These are phyloP conservation scores for Spergularia marina DNA, from an alignment of 148 eudicot species.

Conservation along the genomic window DNA sequence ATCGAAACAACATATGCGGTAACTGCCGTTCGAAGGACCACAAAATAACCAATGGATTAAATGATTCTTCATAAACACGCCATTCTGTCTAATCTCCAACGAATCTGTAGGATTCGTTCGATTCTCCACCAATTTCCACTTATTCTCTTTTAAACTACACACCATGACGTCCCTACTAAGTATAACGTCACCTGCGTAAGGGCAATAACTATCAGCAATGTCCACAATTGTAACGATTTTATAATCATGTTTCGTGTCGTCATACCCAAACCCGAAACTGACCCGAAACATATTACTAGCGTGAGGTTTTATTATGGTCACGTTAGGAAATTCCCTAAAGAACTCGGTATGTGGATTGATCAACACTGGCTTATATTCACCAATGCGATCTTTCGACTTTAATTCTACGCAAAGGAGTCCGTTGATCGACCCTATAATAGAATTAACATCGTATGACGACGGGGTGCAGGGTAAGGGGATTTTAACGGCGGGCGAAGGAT, in stretches of 20 bases:
- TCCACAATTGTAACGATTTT: too few species aligned
- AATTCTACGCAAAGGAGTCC: neutral
- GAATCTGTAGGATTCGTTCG: neutral
- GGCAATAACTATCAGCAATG: too few species aligned
- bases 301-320: too few species aligned
- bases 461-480: too few species aligned
- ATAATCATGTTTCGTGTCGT: too few species aligned
- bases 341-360: neutral
- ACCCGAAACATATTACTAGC: too few species aligned
- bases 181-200: too few species aligned
- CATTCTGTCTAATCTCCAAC: neutral
- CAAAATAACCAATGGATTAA: slow-evolving; percentile 5
- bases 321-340: accelerated
- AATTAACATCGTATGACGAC: neutral
- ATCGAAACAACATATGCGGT: neutral
- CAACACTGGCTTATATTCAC: neutral
- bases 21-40: neutral
- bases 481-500: too few species aligned
- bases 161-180: too few species aligned
- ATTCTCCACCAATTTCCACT: too few species aligned
- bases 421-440: neutral
- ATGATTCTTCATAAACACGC: neutral
- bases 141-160: too few species aligned
- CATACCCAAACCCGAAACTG: too few species aligned
- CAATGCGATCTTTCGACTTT: neutral